Evolutionary conservation across 2,329 filamentous ascomycete species (phyloP), one percentile per base, ranked within the genome.

Genomic region (Monosporascus sp.): DNA sequence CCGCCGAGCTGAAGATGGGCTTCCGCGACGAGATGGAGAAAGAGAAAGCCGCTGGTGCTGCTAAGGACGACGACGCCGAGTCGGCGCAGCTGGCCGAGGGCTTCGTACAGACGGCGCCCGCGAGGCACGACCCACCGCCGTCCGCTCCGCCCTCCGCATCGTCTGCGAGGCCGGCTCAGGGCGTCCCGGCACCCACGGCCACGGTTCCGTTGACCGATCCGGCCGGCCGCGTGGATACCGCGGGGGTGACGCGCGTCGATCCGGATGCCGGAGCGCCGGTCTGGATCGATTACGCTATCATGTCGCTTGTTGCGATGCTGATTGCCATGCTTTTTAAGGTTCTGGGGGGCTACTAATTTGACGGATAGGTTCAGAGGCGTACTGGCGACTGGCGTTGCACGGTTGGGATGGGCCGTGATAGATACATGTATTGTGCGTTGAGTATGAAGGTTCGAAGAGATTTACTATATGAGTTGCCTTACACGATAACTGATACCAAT

Each of bases 251-350:
- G 56, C 58, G 31, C 5, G 45, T 59, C 18, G 53, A 69, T 60
- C 63, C 67, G 53, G 67, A 76, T 50, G 77, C 81, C 27, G 81
- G 75, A 2, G 80, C 89, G 17, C 81, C 85, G 2, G 72, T 84
- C 14, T 96, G 90, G 88, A 77, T 96, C 18, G 92, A 96, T 69
- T 83, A 89, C 57, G 81, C 86, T 38, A 96, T 96, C 59, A 82
- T 86, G 22, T 86, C 83, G 6, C 71, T 96, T 18, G 75, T 89
- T 0, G 77, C 89, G 15, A 75, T 88, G 25, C 73, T 96, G 20
- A 73, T 85, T 3, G 82, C 89, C 22, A 82, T 96, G 75, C 73
- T 96, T 22, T 55, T 82, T 52, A 85, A 82, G 63, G 72, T 83
- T 27, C 59, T 81, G 17, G 64, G 73, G 45, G 70, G 61, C 6